Percentiles rank a stretch among this genome's conserved stretches.
Conservation (phyloP, 2,329 filamentous ascomycete species). For the Sclerotinia nivalis region DNA sequence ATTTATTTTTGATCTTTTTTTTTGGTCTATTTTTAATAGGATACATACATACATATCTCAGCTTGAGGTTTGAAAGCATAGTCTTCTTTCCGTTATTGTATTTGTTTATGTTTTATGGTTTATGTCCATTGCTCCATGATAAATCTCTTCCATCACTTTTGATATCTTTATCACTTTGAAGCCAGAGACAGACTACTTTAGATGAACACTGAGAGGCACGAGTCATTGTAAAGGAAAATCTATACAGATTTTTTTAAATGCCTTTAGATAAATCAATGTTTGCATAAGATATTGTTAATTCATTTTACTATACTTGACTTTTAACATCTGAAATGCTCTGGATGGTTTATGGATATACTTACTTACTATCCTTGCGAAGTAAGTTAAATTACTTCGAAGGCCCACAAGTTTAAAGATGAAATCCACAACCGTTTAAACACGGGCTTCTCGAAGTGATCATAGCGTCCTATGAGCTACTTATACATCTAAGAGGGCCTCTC, state of each 20-base stretch:
- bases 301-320: background rate
- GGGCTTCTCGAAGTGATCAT: no score
- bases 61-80: no score
- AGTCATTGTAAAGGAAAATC: background rate
- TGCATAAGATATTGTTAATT: background rate
- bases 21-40: background rate
- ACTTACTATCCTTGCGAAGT: background rate
- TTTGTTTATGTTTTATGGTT: background rate
- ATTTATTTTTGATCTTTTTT: background rate
- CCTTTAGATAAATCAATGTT: background rate
- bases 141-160: background rate
- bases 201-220: background rate
- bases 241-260: background rate
- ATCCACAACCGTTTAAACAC: background rate
- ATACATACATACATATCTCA: no score
- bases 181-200: background rate
- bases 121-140: no score
- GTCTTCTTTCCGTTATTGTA: background rate
- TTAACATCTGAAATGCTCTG: background rate
- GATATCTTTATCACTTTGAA: background rate
- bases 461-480: fast-evolving
- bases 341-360: background rate
- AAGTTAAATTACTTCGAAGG: no score
- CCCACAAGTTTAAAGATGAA: background rate
- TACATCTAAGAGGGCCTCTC: fast-evolving